Base-by-base conservation (phyloP, 2,329 filamentous ascomycete species). In the Byssothecium circinans region DNA sequence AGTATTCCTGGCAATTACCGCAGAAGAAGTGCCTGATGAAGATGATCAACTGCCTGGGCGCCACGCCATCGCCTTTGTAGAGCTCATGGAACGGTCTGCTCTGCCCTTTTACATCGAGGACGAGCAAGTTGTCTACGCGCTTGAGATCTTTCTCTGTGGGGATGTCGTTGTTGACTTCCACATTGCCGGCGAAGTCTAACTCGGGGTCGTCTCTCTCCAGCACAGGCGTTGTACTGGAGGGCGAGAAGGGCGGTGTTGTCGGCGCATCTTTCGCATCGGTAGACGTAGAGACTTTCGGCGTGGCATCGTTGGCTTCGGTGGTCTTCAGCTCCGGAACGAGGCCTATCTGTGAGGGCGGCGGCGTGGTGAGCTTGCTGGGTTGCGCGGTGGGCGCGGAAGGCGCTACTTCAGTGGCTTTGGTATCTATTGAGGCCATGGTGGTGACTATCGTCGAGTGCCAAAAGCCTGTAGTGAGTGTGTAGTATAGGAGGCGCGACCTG, bases 21-120 rank as follows among this genome's bases (percentile, higher is more conserved):
- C 88, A 91, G 76, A 88, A 90, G 71, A 91, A 91, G 72, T 91
- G 87, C 36, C 88, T 80, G 47, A 91, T 78, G 64, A 91, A 91
- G 56, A 91, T 82, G 34, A 90, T 71, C 25, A 91, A 75, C 22
- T 88, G 81, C 2, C 83, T 53, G 1, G 64, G 62, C 27, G 69
- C 69, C 8, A 66, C 59, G 12, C 63, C 68, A 5, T 64, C 60
- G 36, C 64, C 69, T 10, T 27, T 14, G 45, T 71, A 71, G 23
- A 74, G 50, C 23, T 66, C 65, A 46, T 62, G 69, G 62, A 73
- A 74, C 8, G 67, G 65, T 19, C 62, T 49, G 25, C 61, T 67
- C 42, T 67, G 56, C 1, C 71, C 69, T 30, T 69, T 42, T 1
- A 64, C 60, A 39, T 72, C 71, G 17, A 72, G 56, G 4, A 74